phyloP scores from a whole-genome alignment of 2,329 filamentous ascomycete species.

The Teratosphaeria viscida region DNA sequence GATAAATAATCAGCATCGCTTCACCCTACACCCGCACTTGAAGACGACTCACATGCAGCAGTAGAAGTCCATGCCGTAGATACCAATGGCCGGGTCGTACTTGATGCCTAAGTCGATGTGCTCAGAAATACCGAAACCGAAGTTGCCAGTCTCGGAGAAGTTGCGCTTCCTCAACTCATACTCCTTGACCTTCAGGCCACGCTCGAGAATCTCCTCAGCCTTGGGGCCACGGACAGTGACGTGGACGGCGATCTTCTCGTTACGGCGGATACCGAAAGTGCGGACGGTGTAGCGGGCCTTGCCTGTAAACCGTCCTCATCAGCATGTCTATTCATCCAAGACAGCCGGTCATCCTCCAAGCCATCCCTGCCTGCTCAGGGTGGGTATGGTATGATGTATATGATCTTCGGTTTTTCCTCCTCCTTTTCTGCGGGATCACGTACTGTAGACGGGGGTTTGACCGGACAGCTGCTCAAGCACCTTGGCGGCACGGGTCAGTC shows the following conservation, averaged over 20 bases:
- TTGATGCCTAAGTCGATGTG: conserved; percentile 99
- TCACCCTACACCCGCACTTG: not conserved
- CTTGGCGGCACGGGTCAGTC: conserved; percentile 98
- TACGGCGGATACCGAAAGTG: conserved; percentile 99
- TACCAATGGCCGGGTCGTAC: conserved; percentile 96
- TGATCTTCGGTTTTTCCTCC: not conserved
- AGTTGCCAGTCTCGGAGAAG: conserved; percentile 99
- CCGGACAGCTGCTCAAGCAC: conserved; percentile 98
- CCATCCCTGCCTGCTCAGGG: not conserved
- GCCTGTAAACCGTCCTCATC: conserved; percentile 44
- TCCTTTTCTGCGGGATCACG: conserved; percentile 24
- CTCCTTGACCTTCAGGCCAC: conserved; percentile 99
- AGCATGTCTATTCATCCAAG: not conserved
- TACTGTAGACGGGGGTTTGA: conserved; percentile 99
- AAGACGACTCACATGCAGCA: conserved; percentile 75
- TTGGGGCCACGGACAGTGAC: conserved; percentile 98
- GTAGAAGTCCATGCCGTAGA: conserved; percentile 99
- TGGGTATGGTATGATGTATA: not conserved
- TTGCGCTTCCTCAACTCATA: conserved; percentile 99
- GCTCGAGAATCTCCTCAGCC: conserved; percentile 99
- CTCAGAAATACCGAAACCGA: conserved; percentile 99
- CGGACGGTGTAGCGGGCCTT: conserved; percentile 99
- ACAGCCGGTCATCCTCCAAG: not conserved
- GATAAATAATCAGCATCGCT: conserved; percentile 20
- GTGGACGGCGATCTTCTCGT: conserved; percentile 99